A percentile compares a stretch with the other conserved stretches of the same genome.
Evolutionary conservation across 2,329 filamentous ascomycete species (phyloP).

Genomic region (Aspergillus aculeatus): DNA sequence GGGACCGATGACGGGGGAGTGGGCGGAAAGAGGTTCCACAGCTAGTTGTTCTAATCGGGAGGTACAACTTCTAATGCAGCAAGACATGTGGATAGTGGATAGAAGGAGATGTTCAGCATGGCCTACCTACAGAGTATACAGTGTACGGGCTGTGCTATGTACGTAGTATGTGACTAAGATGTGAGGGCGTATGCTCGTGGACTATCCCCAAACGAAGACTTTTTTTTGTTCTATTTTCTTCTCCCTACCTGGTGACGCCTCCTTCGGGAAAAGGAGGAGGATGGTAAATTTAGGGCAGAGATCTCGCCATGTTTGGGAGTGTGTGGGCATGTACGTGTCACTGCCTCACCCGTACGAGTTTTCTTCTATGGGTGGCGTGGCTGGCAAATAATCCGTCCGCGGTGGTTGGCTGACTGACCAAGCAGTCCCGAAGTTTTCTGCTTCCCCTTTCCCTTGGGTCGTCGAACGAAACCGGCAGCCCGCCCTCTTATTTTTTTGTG

Average conservation of each 20-base stretch:
- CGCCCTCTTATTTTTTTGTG: neutral
- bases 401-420: constrained; percentile 18
- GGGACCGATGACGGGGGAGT: neutral
- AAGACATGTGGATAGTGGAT: neutral
- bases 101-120: neutral
- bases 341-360: constrained; percentile 4
- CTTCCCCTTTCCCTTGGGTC: constrained; percentile 6
- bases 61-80: neutral
- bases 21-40: constrained; percentile 13
- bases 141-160: no score
- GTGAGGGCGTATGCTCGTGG: no score
- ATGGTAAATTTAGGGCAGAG: constrained; percentile 1
- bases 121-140: neutral
- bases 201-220: no score
- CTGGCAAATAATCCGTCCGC: constrained; percentile 18
- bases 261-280: neutral
- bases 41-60: constrained; percentile 14
- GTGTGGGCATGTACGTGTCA: constrained; percentile 1
- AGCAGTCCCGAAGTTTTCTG: no score
- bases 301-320: neutral
- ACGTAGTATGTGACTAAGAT: no score
- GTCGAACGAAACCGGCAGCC: neutral
- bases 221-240: no score
- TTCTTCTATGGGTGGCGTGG: constrained; percentile 14
- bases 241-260: no score